Base-by-base conservation (phyloP, 192 early-diverging fungal genomes). In the Coemansia sp. region DNA sequence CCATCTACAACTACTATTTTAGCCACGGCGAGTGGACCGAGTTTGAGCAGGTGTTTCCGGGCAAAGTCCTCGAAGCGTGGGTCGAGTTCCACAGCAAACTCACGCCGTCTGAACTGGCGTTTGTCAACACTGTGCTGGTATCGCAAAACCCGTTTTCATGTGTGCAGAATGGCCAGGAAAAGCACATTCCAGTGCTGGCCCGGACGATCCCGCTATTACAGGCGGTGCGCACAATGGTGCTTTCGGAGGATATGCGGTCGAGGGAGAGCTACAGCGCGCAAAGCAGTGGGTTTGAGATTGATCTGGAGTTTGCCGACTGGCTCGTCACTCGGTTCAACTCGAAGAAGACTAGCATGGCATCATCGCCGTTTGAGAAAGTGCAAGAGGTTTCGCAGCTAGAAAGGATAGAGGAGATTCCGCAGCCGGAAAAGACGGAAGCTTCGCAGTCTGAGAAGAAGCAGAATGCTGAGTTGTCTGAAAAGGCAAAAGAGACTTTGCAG, bases 1-100 rank as follows among this genome's bases (percentile, higher is more conserved):
- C 77, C 23, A 80, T 80, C 45, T 80, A 80, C 72, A 80, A 80
- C 50, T 80, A 80, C 62, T 80, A 80, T 45, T 80, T 80, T 64
- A 80, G 66, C 62, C 77, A 74, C 14, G 77, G 77, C 54, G 77
- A 69, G 29, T 80, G 77, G 77, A 55, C 50, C 16, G 77, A 80
- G 47, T 80, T 80, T 65, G 72, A 70, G 58, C 72, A 74, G 56
- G 69, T 80, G n/a, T 80, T 80, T 49, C 77, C 77, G 4, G 60
- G 59, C 27, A 71, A 68, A 39, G 68, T 80, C 19, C 61, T 80
- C 9, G 63, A 65, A 38, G 58, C 74, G 14, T 80, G 77, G 77
- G 68, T 68, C 43, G 72, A 71, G 31, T 80, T 80, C 35, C 65
- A 65, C n/a, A 59, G 43, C 38, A 74, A 74, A 56, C 62, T 80